Evolutionary conservation across 768 basidiomycete genomes (phyloP).

Genomic region (Brasilioporus rufonigricans): DNA sequence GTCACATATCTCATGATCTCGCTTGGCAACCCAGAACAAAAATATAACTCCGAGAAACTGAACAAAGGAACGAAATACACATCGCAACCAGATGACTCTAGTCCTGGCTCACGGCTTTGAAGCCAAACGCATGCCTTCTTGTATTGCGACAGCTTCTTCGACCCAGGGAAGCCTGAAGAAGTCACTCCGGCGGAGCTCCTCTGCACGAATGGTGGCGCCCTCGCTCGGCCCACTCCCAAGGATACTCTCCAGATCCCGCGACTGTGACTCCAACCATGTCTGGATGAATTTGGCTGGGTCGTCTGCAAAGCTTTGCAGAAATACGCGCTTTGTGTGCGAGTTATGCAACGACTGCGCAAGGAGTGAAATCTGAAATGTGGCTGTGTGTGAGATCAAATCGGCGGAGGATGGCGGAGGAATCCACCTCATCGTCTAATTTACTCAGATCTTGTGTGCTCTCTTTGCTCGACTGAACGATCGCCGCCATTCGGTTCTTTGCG

Average conservation of each 20-base stretch:
- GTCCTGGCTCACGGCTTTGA: conserved; percentile 36
- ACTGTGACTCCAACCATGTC: conserved; percentile 89
- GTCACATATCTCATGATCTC: no score
- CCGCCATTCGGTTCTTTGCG: conserved; percentile 71
- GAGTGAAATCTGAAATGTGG: conserved; percentile 62
- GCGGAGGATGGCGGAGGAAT: neutral
- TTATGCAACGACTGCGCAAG: conserved; percentile 84
- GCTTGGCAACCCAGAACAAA: no score
- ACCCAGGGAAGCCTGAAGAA: conserved; percentile 94
- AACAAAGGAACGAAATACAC: no score
- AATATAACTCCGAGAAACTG: no score
- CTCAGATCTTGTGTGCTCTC: conserved; percentile 65
- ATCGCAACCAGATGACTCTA: no score
- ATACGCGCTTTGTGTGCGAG: conserved; percentile 82
- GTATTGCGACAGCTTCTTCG: conserved; percentile 79
- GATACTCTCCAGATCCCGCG: conserved; percentile 84
- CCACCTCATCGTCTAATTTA: conserved; percentile 89
- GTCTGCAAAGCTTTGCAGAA: conserved; percentile 76
- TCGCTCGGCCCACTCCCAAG: conserved; percentile 86
- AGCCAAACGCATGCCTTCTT: conserved; percentile 76
- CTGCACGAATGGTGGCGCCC: conserved; percentile 76
- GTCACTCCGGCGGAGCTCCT: conserved; percentile 85
- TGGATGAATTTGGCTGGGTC: conserved; percentile 83
- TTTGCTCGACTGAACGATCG: conserved; percentile 65
- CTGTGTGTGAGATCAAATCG: conserved; percentile 19